Evolutionary conservation across 768 basidiomycete genomes (phyloP), one percentile per base, ranked within the genome.

Genomic region (Leccinellum luteum): DNA sequence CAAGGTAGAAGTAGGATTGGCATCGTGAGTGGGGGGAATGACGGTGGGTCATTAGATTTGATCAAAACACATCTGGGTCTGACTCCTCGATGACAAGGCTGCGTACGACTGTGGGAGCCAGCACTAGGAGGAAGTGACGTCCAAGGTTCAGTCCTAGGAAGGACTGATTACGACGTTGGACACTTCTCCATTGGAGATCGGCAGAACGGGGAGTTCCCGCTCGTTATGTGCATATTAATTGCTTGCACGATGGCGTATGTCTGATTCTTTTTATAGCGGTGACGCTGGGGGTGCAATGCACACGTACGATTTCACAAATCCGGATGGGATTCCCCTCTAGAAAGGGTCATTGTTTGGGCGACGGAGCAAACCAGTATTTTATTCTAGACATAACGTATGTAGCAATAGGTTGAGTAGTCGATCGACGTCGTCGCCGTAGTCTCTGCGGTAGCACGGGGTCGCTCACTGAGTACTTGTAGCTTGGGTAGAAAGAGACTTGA

Each of bases 21-120:
- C 4, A 75, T 89, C 19, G 67, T 85, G 19, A 86, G 81, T 9
- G 86, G 83, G 4, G 86, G 87, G 0, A 75, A 79, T 34, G 87
- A 90, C 65, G 87, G 87, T 87, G 60, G 55, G 79, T 64, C 49
- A 12, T 44, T 14, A 5, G 6, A 45, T 21, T 44, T 15, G 14
- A 35, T 38, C 43, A 5, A 25, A 23, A 32, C 31, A 32, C 31
- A 44, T 48, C 47, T 48, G 15, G 19, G 14, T 32, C 49, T 68
- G 34, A 60, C 28, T 28, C 43, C 45, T 32, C 58, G 44, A n/a
- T n/a, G n/a, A 45, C 43, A 64, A 89, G 87, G 87, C n/a, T 87
- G 85, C 64, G 79, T 90, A 10, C 78, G 87, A 27, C 61, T 87
- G 34, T 90, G 87, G 87, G 80, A 89, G 64, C 79, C 84, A 6